Evolutionary conservation across 768 basidiomycete species (phyloP), one percentile per base, ranked within the genome.

Genomic region (Lenzites betulinus): DNA sequence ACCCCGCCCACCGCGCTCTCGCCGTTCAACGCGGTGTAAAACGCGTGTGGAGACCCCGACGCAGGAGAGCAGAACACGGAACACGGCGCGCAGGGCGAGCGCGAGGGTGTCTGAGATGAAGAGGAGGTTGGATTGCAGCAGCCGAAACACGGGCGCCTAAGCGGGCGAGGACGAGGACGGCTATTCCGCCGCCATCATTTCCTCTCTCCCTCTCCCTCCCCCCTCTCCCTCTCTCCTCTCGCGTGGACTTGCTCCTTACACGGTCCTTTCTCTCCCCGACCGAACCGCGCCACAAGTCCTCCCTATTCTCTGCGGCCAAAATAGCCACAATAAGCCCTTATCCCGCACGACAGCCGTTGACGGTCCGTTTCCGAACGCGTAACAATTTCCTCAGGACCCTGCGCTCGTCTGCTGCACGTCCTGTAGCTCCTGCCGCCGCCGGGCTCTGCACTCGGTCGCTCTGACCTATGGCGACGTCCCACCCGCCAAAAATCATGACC

Each of bases 401-500:
- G n/a, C n/a, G n/a, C n/a, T n/a, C n/a, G n/a, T n/a, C n/a, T n/a
- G n/a, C n/a, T n/a, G n/a, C n/a, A n/a, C n/a, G n/a, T n/a, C n/a
- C n/a, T n/a, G n/a, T n/a, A n/a, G n/a, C n/a, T 33, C 30, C 30
- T 33, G 4, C 30, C 30, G 30, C 30, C 11, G 30, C 30, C n/a
- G 11, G 35, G 11, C 48, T 51, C 26, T 18, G 53, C 47, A 16
- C 15, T 47, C 35, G 38, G 47, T 58, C 44, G 35, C 18, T 20
- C 41, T 44, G 62, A 36, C 12, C 41, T 26, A 64, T 60, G 59
- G 58, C 59, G 46, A 60, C 58, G 18, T 44, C 58, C 26, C 48
- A 59, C 36, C 57, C 63, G 6, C 54, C 64, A 13, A 60, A 54
- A 57, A 64, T 60, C 12, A 58, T 61, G 33, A 64, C 59, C 33